Percentiles rank a stretch among this genome's conserved stretches.
Conservation (phyloP, 306 rosid species). For the Senna siamea region DNA sequence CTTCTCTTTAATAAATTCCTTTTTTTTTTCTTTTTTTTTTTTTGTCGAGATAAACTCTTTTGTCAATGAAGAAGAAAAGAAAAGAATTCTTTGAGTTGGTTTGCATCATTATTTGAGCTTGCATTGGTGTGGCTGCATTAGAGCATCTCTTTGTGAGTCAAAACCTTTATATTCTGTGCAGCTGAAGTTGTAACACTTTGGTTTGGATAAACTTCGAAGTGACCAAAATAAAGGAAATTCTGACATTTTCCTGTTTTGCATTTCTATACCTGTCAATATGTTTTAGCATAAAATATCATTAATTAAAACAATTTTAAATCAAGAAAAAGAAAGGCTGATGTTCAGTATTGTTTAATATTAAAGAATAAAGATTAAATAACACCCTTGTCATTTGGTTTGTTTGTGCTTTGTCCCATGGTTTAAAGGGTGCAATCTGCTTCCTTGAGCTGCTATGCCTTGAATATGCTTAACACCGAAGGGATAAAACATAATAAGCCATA, state of each 20-base stretch:
- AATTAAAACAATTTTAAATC: not conserved
- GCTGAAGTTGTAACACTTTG: not conserved
- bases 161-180: constrained; percentile 9
- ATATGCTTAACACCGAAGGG: not conserved
- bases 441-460: not conserved
- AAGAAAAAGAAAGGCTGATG: not conserved
- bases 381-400: too few relatives aligned
- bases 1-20: too few relatives aligned
- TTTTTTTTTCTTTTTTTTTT: too few relatives aligned
- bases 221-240: constrained; percentile 18
- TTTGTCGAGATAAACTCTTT: too few relatives aligned
- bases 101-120: constrained; percentile 7
- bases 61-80: too few relatives aligned
- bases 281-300: not conserved
- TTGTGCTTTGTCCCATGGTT: too few relatives aligned
- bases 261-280: not conserved
- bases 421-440: too few relatives aligned
- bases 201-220: not conserved
- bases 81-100: too few relatives aligned
- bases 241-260: not conserved
- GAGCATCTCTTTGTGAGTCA: constrained; percentile 8
- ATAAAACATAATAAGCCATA: not conserved
- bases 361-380: too few relatives aligned
- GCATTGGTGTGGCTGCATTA: constrained; percentile 10
- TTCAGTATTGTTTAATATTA: constrained; percentile 7